Evolutionary conservation across 352 stramenopile genomes (phyloP), one percentile per base, ranked within the genome.

Genomic region (Pythium dissimile): DNA sequence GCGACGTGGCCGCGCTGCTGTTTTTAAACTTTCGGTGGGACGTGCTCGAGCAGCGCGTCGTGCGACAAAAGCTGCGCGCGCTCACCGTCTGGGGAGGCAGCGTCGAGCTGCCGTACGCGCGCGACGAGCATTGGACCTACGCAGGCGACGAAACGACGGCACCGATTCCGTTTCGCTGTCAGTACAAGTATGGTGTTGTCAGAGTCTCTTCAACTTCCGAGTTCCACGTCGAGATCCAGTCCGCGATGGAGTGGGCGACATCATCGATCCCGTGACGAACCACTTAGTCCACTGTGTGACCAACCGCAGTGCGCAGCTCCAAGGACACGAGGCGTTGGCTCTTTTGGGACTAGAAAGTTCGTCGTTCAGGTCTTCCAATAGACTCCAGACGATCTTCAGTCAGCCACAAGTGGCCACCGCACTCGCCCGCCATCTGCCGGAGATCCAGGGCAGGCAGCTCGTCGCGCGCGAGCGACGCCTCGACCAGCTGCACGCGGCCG

Each of bases 41-140:
- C n/a, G 62, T 80, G 5, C 1, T 69, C 5, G 41, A 27, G 0
- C 75, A 73, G 28, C 67, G 71, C 7, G 18, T 46, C 0, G 16
- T 79, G 5, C 60, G 70, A 4, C 70, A 75, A 21, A 69, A 77
- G 41, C 46, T 82, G 5, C 67, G 73, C 0, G 64, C 67, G 1
- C 41, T 82, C 5, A 56, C 35, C n/a, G 41, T 15, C 8, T 55
- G 45, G 45, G 45, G 37, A 18, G 26, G 21, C 6, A 9, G 11
- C 5, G 37, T 63, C 21, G 45, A 55, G 26, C 30, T 63, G 35
- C 55, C 35, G 12, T 47, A 28, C 18, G 45, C n/a, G n/a, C 54
- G 38, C 4, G 45, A 62, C 1, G 54, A 54, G 35, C 37, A 28
- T 16, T 52, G 30, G 39, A n/a, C n/a, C n/a, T n/a, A n/a, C n/a